Conservation (phyloP, 2,329 filamentous ascomycete genomes). For the Plectosphaerella plurivora region DNA sequence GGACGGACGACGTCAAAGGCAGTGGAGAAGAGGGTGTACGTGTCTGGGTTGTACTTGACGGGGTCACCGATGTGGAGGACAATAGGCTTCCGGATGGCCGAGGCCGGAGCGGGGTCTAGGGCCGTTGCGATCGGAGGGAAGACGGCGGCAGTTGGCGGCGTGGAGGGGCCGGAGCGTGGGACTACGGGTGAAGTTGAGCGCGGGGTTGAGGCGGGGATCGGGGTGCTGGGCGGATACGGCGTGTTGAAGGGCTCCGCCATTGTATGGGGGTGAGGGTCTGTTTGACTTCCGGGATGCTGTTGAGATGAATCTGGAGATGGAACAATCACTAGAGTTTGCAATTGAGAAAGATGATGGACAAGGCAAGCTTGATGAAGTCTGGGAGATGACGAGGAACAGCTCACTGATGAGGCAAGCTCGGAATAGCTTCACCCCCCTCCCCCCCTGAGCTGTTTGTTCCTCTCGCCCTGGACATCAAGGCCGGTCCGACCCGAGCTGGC, state of each 20-base stretch:
- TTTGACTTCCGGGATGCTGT: background rate
- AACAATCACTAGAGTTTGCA: background rate
- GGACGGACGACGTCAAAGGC: conserved; percentile 49
- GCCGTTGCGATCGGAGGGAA: conserved; percentile 12
- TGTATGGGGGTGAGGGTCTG: conserved; percentile 1
- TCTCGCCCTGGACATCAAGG: background rate
- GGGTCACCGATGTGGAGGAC: conserved; percentile 74
- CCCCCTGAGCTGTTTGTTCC: too few relatives aligned
- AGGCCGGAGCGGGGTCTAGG: conserved; percentile 12
- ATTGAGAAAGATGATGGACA: background rate
- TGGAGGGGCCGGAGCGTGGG: conserved; percentile 11
- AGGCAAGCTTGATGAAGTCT: background rate
- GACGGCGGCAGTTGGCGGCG: conserved; percentile 17
- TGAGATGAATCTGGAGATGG: background rate
- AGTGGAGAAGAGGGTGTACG: conserved; percentile 36
- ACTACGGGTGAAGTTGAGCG: conserved; percentile 34
- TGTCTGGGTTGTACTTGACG: conserved; percentile 43
- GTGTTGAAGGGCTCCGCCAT: conserved; percentile 46
- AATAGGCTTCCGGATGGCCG: conserved; percentile 33
- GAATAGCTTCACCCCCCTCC: background rate
- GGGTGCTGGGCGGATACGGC: conserved; percentile 31
- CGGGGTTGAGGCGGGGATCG: conserved; percentile 30
- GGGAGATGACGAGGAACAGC: background rate
- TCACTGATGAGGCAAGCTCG: background rate
- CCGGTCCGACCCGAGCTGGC: background rate